These are phyloP conservation scores for Mucor irregularis DNA, from an alignment of 371 early-diverging fungal species.

Conservation along the genomic window DNA sequence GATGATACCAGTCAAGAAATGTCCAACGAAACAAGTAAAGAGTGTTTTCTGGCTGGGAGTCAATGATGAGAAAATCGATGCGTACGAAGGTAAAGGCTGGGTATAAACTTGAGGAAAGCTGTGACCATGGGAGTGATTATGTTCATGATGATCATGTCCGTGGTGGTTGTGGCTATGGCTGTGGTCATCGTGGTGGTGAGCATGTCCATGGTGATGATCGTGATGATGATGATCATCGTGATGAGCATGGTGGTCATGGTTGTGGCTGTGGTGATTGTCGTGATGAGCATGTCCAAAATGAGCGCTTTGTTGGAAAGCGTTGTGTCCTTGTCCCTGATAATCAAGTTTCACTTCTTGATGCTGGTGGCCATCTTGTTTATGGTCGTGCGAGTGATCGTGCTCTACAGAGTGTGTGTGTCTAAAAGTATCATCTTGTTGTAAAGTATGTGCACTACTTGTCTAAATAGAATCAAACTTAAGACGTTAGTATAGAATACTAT, in stretches of 20 bases:
- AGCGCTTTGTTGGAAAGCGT: too few species aligned
- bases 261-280: conserved; percentile 13
- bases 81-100: conserved; percentile 23
- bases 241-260: conserved; percentile 6
- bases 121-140: conserved; percentile 1
- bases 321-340: conserved; percentile 4
- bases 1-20: conserved; percentile 43
- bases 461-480: too few species aligned
- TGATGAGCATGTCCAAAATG: conserved; percentile 15
- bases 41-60: conserved; percentile 58
- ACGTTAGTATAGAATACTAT: too few species aligned
- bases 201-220: conserved; percentile 22
- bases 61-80: conserved; percentile 40
- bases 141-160: conserved; percentile 10
- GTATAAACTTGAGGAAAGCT: conserved; percentile 32
- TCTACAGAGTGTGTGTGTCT: too few species aligned
- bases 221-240: conserved; percentile 10
- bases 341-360: too few species aligned
- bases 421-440: too few species aligned
- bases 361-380: too few species aligned
- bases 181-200: conserved; percentile 11
- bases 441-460: too few species aligned
- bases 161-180: conserved; percentile 16
- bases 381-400: too few species aligned
- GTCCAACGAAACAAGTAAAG: conserved; percentile 58